Percentiles rank a stretch among this genome's conserved stretches.
Evolutionary conservation across 306 rosid genomes (phyloP).

Genomic region (Malus sylvestris): DNA sequence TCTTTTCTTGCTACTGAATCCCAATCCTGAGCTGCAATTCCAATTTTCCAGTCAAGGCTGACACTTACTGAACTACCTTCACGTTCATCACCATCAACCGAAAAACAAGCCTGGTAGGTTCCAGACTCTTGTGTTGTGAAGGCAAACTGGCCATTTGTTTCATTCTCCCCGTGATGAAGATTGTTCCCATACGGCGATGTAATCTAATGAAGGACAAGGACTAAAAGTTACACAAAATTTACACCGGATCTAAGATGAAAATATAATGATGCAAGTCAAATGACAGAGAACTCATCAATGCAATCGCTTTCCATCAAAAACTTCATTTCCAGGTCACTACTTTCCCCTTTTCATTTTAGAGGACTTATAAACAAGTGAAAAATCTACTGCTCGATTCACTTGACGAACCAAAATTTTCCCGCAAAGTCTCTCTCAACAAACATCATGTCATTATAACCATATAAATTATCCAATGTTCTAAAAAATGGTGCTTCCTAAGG

Average conservation of each 20-base stretch:
- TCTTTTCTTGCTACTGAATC: conserved; percentile 92
- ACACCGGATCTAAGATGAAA: neutral
- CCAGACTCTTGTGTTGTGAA: conserved; percentile 88
- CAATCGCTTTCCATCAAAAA: neutral
- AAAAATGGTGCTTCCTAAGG: neutral
- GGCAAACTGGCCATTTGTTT: conserved; percentile 76
- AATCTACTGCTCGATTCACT: neutral
- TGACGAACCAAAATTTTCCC: neutral
- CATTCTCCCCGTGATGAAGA: conserved; percentile 60
- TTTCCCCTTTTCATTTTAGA: neutral
- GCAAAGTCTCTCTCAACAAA: neutral
- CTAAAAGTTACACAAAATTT: neutral
- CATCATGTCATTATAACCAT: neutral
- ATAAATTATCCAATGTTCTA: neutral
- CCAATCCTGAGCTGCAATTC: conserved; percentile 97
- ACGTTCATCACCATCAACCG: conserved; percentile 39
- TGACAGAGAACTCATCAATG: neutral
- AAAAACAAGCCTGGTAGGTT: conserved; percentile 82
- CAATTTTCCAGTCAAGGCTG: conserved; percentile 91
- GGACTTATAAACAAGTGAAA: neutral
- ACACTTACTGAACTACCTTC: conserved; percentile 38
- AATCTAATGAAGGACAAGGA: conserved; percentile 36
- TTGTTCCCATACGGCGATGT: conserved; percentile 82
- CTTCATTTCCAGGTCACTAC: neutral
- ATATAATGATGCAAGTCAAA: neutral